Percentiles rank a stretch among this genome's conserved stretches.
These are phyloP conservation scores for Akebia trifoliata DNA, from an alignment of 164 flowering plant genomes.

Conservation along the genomic window DNA sequence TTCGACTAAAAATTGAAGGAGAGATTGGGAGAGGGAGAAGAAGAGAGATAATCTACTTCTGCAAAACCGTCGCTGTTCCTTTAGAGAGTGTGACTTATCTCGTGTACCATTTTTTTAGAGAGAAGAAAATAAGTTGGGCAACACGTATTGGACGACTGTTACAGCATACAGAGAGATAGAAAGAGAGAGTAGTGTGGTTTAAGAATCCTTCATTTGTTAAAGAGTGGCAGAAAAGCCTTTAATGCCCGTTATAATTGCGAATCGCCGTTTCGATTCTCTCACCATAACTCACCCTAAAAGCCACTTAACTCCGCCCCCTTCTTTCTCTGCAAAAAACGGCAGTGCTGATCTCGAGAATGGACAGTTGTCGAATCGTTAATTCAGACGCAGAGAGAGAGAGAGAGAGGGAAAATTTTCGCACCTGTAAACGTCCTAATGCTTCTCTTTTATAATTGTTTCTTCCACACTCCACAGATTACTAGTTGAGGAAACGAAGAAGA, in stretches of 20 bases:
- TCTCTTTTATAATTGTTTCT: not conserved
- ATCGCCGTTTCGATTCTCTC: slow-evolving; percentile 14
- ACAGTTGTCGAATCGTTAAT: slow-evolving; percentile 16
- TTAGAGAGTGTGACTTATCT: not conserved
- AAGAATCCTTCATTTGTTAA: slow-evolving; percentile 5
- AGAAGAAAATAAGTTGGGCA: not conserved
- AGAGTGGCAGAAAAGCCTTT: slow-evolving; percentile 21
- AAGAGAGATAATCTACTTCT: not conserved
- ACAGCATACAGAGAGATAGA: not conserved
- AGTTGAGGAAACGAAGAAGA: slow-evolving; percentile 5
- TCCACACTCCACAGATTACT: not conserved
- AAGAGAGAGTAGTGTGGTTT: not conserved
- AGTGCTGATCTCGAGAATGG: slow-evolving; percentile 26
- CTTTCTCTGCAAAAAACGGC: slow-evolving; percentile 15
- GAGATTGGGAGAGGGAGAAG: not conserved
- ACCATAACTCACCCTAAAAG: slow-evolving; percentile 5
- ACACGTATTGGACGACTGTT: slow-evolving; percentile 5
- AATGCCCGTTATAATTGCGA: slow-evolving; percentile 27
- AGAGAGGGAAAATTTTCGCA: slow-evolving; percentile 6
- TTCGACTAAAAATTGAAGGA: too few relatives aligned
- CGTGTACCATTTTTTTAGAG: not conserved
- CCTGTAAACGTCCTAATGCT: not conserved
- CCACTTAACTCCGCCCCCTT: slow-evolving; percentile 32
- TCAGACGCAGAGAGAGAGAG: not conserved
- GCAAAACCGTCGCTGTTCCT: not conserved